Base-by-base conservation (phyloP, 305 asterid species). In the Ilex paraguariensis region DNA sequence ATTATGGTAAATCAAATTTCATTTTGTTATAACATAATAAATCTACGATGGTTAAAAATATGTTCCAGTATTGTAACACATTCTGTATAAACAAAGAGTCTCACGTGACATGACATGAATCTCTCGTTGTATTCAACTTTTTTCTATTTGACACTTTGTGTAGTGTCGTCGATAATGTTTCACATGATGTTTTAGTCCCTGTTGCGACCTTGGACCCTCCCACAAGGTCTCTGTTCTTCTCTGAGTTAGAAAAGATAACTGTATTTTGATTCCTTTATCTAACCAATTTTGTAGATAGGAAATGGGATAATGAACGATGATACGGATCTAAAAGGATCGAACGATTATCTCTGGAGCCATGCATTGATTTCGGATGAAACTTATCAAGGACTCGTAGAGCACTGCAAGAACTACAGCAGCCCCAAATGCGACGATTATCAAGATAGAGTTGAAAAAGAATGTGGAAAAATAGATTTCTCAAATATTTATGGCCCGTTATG, bases 321-420 rank as follows among this genome's bases (percentile, higher is more conserved):
- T 0, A 75, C 77, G 33, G 84, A 79, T 21, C 13, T 3, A 4
- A 67, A 39, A 52, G 84, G 84, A 48, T 32, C 31, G 1, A 53
- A 48, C 1, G 84, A 79, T 53, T 75, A 57, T 39, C 44, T 73
- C 0, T 79, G 81, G 81, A 76, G 77, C 68, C 84, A 79, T 42
- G 84, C 84, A 3, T 54, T 79, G 3, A 79, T 79, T 16, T 79
- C 81, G 2, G 84, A 79, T 14, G 79, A 75, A 60, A 73, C 71
- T 4, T 59, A 79, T 63, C 62, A 36, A 32, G 77, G 69, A 36
- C 64, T 78, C 2, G 56, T 59, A 53, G 73, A 75, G n/a, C 33
- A 68, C 10, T 77, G 82, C 61, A 17, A 5, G 33, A 31, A 13
- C 16, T 32, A 54, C 10, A 67, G 63, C 13, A 62, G 65, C 32